A percentile compares a stretch with the other conserved stretches of the same genome.
Evolutionary conservation across 2,329 filamentous ascomycete species (phyloP).

Genomic region (Amauroascus niger): DNA sequence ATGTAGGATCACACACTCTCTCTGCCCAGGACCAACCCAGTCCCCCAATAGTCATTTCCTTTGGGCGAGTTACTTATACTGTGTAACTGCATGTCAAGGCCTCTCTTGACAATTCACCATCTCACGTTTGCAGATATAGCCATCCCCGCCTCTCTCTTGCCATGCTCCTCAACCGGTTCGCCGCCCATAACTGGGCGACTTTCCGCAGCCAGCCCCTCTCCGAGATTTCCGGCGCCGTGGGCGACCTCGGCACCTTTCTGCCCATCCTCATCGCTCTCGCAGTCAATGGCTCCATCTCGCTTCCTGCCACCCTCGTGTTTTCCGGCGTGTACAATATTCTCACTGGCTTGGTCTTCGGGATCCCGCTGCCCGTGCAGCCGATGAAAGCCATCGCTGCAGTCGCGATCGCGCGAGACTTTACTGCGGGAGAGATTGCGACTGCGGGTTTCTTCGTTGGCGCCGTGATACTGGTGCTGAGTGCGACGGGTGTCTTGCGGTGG

Average conservation of each 20-base stretch:
- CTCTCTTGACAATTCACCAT: no score
- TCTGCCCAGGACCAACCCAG: no score
- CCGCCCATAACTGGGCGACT: conserved; percentile 46
- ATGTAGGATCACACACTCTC: no score
- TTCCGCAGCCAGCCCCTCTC: conserved; percentile 49
- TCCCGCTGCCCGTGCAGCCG: conserved; percentile 84
- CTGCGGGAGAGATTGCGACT: conserved; percentile 62
- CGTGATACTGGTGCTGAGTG: conserved; percentile 64
- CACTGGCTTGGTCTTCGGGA: conserved; percentile 73
- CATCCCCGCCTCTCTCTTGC: not conserved
- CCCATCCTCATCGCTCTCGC: conserved; percentile 82
- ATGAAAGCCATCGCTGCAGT: conserved; percentile 86
- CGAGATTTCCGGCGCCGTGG: conserved; percentile 80
- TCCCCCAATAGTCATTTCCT: no score
- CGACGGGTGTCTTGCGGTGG: conserved; percentile 67
- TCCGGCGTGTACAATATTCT: conserved; percentile 78
- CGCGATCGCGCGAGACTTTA: conserved; percentile 62
- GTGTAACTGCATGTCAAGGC: no score
- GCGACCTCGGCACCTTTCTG: conserved; percentile 81
- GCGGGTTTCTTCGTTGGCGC: conserved; percentile 70
- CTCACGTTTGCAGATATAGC: no score
- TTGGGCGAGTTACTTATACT: no score
- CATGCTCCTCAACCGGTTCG: conserved; percentile 14
- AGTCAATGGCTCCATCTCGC: conserved; percentile 64
- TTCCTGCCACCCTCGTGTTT: conserved; percentile 77